Base-by-base conservation (phyloP, 805 yeast species). In the Trichomonascus vanleenenianus region DNA sequence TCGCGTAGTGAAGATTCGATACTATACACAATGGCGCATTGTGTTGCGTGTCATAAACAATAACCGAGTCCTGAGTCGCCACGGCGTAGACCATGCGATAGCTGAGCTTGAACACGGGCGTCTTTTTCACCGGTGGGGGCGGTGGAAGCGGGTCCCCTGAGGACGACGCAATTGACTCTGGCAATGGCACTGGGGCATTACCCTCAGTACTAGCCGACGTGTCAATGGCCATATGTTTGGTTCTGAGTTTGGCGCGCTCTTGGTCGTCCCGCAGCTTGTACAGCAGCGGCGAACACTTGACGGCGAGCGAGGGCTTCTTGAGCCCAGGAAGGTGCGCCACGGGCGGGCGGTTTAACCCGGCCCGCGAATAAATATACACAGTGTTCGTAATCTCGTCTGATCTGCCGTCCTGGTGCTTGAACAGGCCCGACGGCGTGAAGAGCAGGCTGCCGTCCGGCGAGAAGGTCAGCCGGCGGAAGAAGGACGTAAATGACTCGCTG, bases 401-500 rank as follows among this genome's bases (percentile, higher is more conserved):
- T 19, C 40, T 18, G 14, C 43, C 42, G 15, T 46, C 27, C 25
- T 48, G 57, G 35, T 56, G 58, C 56, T 74, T 74, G 63, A 75
- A 66, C 50, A 78, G 65, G 46, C 96, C 94, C 44, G 94, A 69
- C 35, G 93, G 95, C 0, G 94, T 77, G 25, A 91, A 65, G 30
- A 93, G 65, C 33, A 93, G 61, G 45, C 73, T 71, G 0, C 99
- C 99, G 63, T 94, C 97, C 0, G 96, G 95, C 0, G 96, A 83
- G 58, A 91, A 87, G 1, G 82, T 65, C 45, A 91, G 70, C 49
- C 97, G 68, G 50, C 99, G 72, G 68, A 93, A 93, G 59, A 93
- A 93, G 0, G 96, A 84, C 46, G 87, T 87, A 30, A 91, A 72
- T 0, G 95, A 80, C 57, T 91, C 98, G 50, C 88, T 80, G 58